These are phyloP conservation scores for Nymphaea thermarum DNA, from an alignment of 164 flowering plant species.

Conservation along the genomic window DNA sequence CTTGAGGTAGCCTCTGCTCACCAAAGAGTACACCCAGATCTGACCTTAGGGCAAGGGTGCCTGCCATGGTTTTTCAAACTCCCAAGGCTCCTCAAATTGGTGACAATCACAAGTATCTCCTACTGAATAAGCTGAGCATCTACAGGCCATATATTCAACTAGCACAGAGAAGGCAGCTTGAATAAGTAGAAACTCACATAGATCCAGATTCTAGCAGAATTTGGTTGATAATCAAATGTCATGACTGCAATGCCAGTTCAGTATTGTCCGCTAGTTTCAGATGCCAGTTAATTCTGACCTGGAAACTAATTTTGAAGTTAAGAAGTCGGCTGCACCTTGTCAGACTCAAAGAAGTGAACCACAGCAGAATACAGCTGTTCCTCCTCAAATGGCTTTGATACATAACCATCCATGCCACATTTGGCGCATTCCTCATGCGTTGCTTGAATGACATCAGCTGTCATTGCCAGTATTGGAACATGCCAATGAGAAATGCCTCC, in stretches of 20 bases:
- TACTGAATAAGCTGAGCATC: too few species aligned
- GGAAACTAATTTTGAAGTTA: constrained; percentile 1
- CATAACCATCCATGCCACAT: constrained; percentile 90
- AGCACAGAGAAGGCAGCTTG: neutral
- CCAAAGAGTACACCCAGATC: too few species aligned
- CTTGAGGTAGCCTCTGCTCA: too few species aligned
- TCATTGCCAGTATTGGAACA: constrained; percentile 91
- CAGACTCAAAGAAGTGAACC: constrained; percentile 51
- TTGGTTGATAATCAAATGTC: neutral
- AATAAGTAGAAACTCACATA: neutral
- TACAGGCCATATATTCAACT: neutral
- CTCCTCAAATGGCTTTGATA: constrained; percentile 84
- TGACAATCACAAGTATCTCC: too few species aligned
- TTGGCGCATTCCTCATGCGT: constrained; percentile 51
- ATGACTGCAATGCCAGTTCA: neutral
- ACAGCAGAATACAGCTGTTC: constrained; percentile 67
- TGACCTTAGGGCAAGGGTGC: too few species aligned
- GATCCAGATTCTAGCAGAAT: neutral
- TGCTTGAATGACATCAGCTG: constrained; percentile 84
- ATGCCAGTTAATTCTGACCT: neutral
- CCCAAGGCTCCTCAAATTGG: too few species aligned
- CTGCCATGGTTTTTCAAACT: too few species aligned
- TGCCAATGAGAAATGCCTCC: constrained; percentile 41
- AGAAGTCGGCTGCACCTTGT: constrained; percentile 8
- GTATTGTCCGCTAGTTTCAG: neutral